Conservation (phyloP, 2,329 filamentous ascomycete genomes). For the Microdochium paspali region DNA sequence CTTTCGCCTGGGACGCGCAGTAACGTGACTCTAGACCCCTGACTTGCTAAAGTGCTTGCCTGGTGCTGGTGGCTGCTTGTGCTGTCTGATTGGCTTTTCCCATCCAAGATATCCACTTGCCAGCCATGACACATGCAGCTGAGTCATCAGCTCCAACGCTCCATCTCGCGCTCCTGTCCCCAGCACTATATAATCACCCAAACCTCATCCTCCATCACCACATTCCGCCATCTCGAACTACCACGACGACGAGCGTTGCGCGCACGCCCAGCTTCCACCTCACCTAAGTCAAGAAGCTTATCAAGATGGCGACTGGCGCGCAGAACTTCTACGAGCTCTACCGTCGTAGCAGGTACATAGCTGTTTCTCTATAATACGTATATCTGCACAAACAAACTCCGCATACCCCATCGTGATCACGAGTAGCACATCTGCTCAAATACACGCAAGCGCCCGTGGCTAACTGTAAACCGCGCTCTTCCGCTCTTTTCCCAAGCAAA, state of each 20-base stretch:
- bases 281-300: constrained; percentile 1
- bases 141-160: neutral
- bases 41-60: neutral
- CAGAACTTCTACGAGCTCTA: constrained; percentile 88
- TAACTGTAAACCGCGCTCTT: constrained; percentile 10
- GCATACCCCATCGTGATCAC: neutral
- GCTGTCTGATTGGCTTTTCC: neutral
- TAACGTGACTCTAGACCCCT: neutral
- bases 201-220: constrained; percentile 5
- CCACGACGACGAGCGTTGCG: neutral
- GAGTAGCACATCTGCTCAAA: neutral
- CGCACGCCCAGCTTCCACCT: neutral
- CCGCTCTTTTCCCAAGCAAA: constrained; percentile 10
- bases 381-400: constrained; percentile 10
- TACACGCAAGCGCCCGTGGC: constrained; percentile 6
- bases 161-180: neutral
- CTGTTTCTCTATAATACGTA: constrained; percentile 15
- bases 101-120: neutral
- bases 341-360: constrained; percentile 81
- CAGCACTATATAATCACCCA: constrained; percentile 5
- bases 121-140: neutral
- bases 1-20: neutral
- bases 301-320: constrained; percentile 31
- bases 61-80: neutral
- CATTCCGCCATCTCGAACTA: neutral